Evolutionary conservation across 1,139 yeast species (phyloP).

Genomic region (Debaryomyces sp.): DNA sequence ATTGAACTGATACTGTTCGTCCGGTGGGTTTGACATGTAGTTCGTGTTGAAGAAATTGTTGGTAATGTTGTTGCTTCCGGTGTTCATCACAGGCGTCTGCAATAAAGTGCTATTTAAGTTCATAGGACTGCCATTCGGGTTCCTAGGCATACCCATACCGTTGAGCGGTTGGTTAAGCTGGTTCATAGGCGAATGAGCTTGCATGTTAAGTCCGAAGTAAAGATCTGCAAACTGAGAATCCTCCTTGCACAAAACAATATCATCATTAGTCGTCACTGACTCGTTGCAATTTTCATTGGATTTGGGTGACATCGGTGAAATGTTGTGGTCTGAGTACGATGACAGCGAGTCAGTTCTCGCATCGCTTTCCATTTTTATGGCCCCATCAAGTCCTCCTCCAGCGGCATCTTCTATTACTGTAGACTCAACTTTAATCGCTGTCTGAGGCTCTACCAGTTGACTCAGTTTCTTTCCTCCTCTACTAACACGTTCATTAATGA

Average conservation of each 20-base stretch:
- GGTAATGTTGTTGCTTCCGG: conserved; percentile 35
- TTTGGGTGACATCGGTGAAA: conserved; percentile 7
- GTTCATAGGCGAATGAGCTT: conserved; percentile 1
- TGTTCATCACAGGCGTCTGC: conserved; percentile 37
- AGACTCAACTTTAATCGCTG: neutral
- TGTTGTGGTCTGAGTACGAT: conserved; percentile 7
- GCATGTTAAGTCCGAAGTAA: conserved; percentile 6
- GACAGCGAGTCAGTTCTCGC: conserved; percentile 6
- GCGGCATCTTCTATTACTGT: neutral
- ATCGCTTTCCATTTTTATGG: neutral
- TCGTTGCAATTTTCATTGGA: conserved; percentile 7
- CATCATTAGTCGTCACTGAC: conserved; percentile 8
- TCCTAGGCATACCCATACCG: neutral
- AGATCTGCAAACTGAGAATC: conserved; percentile 5
- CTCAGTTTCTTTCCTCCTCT: conserved; percentile 46
- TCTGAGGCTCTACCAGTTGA: conserved; percentile 7
- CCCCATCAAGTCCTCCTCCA: neutral
- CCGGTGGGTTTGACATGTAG: conserved; percentile 24
- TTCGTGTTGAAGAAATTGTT: conserved; percentile 36
- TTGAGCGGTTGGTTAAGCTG: neutral
- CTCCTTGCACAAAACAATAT: conserved; percentile 3
- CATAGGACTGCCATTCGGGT: conserved; percentile 12
- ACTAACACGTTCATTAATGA: conserved; percentile 55
- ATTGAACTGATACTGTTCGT: conserved; percentile 40
- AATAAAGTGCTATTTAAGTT: conserved; percentile 21